phyloP scores from a whole-genome alignment of 805 yeast species.

The Tetrapisispora iriomotensis region DNA sequence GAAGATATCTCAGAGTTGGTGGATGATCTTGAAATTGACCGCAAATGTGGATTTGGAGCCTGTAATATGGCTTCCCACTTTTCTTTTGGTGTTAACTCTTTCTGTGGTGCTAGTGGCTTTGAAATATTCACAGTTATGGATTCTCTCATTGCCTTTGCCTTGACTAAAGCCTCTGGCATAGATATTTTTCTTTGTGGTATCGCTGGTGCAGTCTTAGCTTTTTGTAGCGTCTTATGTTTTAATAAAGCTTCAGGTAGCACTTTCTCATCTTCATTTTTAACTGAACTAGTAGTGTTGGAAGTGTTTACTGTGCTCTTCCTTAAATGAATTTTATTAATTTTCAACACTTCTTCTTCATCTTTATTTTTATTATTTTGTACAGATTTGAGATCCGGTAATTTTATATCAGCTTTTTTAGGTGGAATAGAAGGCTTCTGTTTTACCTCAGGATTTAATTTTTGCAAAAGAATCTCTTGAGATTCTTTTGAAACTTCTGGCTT shows the following conservation, averaged over 20 bases:
- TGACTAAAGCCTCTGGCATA: slow-evolving; percentile 22
- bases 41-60: slow-evolving; percentile 5
- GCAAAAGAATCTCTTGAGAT: background rate
- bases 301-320: slow-evolving; percentile 7
- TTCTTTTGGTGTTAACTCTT: background rate
- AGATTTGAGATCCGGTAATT: slow-evolving; percentile 13
- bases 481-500: background rate
- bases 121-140: background rate
- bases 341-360: background rate
- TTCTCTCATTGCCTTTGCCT: slow-evolving; percentile 11
- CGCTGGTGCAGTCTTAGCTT: slow-evolving; percentile 13
- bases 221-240: slow-evolving; percentile 3
- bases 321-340: slow-evolving; percentile 2
- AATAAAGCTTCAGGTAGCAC: slow-evolving; percentile 18
- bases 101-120: background rate
- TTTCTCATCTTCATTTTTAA: slow-evolving; percentile 1
- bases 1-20: background rate
- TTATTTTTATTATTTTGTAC: background rate
- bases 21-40: background rate
- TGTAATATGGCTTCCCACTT: slow-evolving; percentile 11
- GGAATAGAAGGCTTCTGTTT: slow-evolving; percentile 12
- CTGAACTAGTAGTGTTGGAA: too few relatives aligned
- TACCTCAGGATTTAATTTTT: slow-evolving; percentile 6
- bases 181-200: slow-evolving; percentile 24
- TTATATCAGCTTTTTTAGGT: slow-evolving; percentile 5